Evolutionary conservation across 2,329 filamentous ascomycete species (phyloP), one percentile per base, ranked within the genome.

Genomic region (Ramularia collo-cygni): DNA sequence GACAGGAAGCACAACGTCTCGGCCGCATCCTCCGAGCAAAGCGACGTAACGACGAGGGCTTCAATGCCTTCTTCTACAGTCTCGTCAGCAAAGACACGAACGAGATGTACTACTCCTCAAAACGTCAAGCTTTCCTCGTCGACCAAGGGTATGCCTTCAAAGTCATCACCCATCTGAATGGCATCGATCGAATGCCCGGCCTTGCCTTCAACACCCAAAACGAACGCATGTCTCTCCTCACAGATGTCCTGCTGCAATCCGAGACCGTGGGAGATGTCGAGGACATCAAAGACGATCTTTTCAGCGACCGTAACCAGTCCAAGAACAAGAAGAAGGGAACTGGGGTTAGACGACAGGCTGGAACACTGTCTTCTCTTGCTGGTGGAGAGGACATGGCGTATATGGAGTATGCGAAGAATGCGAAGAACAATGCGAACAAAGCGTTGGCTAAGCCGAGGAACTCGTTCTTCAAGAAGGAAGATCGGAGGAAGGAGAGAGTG

Each of bases 61-160:
- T 98, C 65, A 98, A 98, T 59, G 92, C 92, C 0, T 98, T 96
- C 64, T 98, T 98, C 70, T 98, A 98, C 67, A 94, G 87, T 0
- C 75, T 98, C 1, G 92, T 98, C 3, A 94, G 86, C 4, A 96
- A 96, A 62, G 92, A 98, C 60, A 98, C 92, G 0, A 83, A 89
- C 46, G 92, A 98, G 63, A 96, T 98, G 90, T 92, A 81, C 60
- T 98, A 95, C 63, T 95, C 90, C 0, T 89, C 88, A 3, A 96
- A 95, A 64, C 78, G 92, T 8, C 92, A 98, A 64, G 90, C 92
- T 1, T 98, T 98, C 68, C 72, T 98, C 1, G 89, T 98, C 15
- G 92, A 98, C 52, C 92, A 98, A 64, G 92, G 92, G 8, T 98
- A 98, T 61, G 90, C 92, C 0, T 98, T 98, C 75, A 96, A 96